phyloP scores from a whole-genome alignment of 805 yeast species.

The Candida sonorensis region DNA sequence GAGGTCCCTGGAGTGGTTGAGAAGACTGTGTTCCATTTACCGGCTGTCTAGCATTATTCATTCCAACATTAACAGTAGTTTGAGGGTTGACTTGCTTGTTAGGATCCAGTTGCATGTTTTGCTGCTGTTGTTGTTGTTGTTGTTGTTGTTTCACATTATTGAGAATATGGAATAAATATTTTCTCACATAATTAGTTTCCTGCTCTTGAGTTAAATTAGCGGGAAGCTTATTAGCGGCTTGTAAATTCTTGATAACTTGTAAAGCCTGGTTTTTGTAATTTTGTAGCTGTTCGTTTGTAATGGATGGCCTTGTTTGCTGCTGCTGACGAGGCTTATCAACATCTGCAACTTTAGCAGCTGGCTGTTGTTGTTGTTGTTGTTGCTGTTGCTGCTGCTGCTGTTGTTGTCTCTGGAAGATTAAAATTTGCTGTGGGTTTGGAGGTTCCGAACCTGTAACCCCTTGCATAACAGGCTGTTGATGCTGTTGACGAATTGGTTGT shows the following conservation, averaged over 20 bases:
- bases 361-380: constrained; percentile 19
- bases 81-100: too few relatives aligned
- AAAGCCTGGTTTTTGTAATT: constrained; percentile 29
- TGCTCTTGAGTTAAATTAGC: constrained; percentile 27
- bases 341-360: constrained; percentile 2
- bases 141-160: constrained; percentile 15
- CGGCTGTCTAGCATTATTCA: too few relatives aligned
- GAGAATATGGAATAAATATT: constrained; percentile 25
- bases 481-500: constrained; percentile 14
- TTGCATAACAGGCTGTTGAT: constrained; percentile 6
- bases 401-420: constrained; percentile 26
- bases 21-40: too few relatives aligned
- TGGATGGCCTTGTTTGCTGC: constrained; percentile 3
- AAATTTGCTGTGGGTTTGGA: constrained; percentile 26
- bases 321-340: constrained; percentile 5
- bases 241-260: constrained; percentile 28
- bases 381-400: constrained; percentile 9
- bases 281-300: constrained; percentile 22
- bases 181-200: constrained; percentile 28
- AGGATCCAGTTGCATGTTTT: constrained; percentile 2
- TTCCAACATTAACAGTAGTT: too few relatives aligned
- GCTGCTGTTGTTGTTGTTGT: constrained; percentile 8
- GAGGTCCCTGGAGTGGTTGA: too few relatives aligned
- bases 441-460: constrained; percentile 7
- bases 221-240: constrained; percentile 27